phyloP scores from a whole-genome alignment of 2,329 filamentous ascomycete species.

The Triangularia verruculosa region DNA sequence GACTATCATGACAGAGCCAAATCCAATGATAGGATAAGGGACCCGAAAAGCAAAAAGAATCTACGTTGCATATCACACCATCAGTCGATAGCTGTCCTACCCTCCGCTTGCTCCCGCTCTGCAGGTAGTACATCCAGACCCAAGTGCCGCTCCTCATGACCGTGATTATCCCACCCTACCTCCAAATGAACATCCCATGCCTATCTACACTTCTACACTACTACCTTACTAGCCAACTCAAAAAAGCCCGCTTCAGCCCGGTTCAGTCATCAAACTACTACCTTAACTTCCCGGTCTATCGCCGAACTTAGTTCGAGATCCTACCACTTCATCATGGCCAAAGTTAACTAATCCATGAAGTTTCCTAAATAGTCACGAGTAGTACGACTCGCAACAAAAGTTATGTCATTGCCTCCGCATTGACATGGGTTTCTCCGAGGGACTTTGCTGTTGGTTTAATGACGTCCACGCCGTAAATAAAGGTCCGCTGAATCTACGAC shows the following conservation, averaged over 20 bases:
- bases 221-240: too few relatives aligned
- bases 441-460: too few relatives aligned
- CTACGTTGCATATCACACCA: constrained; percentile 11
- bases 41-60: neutral
- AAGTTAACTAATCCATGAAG: neutral
- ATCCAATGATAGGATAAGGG: neutral
- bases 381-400: too few relatives aligned
- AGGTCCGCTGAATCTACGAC: too few relatives aligned
- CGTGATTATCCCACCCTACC: neutral
- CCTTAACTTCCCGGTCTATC: neutral
- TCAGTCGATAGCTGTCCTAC: neutral
- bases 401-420: too few relatives aligned
- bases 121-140: constrained; percentile 8
- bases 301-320: neutral
- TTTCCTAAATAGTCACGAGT: neutral
- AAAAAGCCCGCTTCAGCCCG: too few relatives aligned
- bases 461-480: too few relatives aligned
- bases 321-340: neutral
- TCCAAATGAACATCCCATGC: neutral
- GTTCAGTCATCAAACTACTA: too few relatives aligned
- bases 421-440: too few relatives aligned
- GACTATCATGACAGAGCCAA: neutral
- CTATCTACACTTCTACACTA: neutral
- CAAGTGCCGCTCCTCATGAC: constrained; percentile 22
- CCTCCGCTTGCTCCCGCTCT: constrained; percentile 16